Evolutionary conservation across 2,329 filamentous ascomycete species (phyloP).

Genomic region (Aspergillus aculeatus): DNA sequence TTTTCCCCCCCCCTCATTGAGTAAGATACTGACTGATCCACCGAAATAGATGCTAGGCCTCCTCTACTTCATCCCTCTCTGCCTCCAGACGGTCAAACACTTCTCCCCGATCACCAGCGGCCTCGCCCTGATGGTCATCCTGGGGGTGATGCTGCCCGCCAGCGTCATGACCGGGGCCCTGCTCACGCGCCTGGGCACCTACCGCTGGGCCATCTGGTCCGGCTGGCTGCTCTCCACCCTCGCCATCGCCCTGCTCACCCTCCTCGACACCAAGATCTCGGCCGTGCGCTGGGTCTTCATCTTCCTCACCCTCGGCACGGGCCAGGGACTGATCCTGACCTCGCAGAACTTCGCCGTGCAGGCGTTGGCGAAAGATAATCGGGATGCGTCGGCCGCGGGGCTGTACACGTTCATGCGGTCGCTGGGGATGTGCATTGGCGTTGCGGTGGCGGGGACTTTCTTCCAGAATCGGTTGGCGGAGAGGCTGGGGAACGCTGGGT

Average conservation of each 20-base stretch:
- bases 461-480: background rate
- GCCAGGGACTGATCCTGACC: slow-evolving; percentile 1
- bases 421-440: slow-evolving; percentile 1
- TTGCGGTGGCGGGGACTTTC: background rate
- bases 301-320: background rate
- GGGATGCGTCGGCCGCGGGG: background rate
- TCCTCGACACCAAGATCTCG: background rate
- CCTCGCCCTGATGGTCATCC: slow-evolving; percentile 1
- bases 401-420: slow-evolving; percentile 9
- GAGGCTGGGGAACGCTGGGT: background rate
- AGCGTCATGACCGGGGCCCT: background rate
- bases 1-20: background rate
- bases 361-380: background rate
- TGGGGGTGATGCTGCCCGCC: background rate
- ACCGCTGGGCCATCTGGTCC: background rate
- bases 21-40: background rate
- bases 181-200: background rate
- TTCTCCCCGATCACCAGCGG: background rate
- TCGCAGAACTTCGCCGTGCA: slow-evolving; percentile 3
- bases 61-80: slow-evolving; percentile 7
- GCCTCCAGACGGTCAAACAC: background rate
- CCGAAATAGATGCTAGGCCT: background rate
- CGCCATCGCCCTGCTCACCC: background rate
- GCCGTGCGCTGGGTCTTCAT: slow-evolving; percentile 2
- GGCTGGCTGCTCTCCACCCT: background rate